Evolutionary conservation across 1,139 yeast species (phyloP), one percentile per base, ranked within the genome.

Genomic region (Trichomonascaceae sp.): DNA sequence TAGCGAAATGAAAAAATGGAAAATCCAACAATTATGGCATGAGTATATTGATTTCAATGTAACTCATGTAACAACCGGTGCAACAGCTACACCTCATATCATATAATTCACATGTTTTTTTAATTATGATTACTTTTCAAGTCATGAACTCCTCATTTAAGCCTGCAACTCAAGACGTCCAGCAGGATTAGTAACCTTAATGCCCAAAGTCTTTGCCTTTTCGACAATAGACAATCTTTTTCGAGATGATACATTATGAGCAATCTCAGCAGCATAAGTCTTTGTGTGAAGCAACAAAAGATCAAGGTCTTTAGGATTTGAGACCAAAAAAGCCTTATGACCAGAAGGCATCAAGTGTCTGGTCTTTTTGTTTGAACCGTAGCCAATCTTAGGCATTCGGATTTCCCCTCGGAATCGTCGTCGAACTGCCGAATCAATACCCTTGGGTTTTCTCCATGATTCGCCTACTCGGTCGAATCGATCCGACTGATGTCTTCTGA

Each of bases 361-460:
- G 76, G 99, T 93, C 84, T 85, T 89, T 84, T 90, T 93, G 96
- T 93, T 90, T 71, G 98, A 90, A 80, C 99, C 98, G 84, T 88
- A 95, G 83, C 99, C 99, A 74, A 95, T 91, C 83, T 87, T 91
- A 83, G 99, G 99, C 85, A 91, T 96, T 73, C 93, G 83, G 75
- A 93, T 87, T 80, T 95, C 86, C 74, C 99, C 99, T 86, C 98
- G 89, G 96, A 93, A 95, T 84, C 98, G 89, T 85, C 98, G 91
- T 85, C 98, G 91, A 77, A 91, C 97, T 82, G 91, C 85, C 71
- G 97, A 91, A 84, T 95, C 99, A 75, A 95, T 95, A 93, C 99
- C 99, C 89, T 91, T 93, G 83, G 95, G 99, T 83, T 93, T 93
- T 89, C 99, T 93, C 99, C 99, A 95, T 85, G 85, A 86, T 81